These are phyloP conservation scores for Telfairia occidentalis DNA, from an alignment of 331 rosid genomes.

Conservation along the genomic window DNA sequence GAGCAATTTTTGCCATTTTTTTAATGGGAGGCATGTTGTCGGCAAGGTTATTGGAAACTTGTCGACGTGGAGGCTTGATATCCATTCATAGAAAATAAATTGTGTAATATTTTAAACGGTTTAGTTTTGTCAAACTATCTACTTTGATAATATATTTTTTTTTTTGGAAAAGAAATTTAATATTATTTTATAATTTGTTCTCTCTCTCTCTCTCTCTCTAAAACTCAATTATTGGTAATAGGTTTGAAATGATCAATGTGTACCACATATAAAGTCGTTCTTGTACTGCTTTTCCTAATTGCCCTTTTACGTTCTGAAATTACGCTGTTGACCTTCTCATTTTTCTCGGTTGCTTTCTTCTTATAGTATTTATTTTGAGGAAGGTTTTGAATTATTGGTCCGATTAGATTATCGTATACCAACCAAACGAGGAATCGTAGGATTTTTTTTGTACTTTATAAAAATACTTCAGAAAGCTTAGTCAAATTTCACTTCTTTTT, in stretches of 20 bases:
- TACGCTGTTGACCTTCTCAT: background rate
- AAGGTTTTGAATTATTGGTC: background rate
- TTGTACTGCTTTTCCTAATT: background rate
- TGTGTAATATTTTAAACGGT: slow-evolving; percentile 13
- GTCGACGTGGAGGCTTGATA: slow-evolving; percentile 60
- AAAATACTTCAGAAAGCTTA: background rate
- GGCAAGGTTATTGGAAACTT: slow-evolving; percentile 42
- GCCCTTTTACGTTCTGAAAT: background rate
- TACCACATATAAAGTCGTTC: background rate
- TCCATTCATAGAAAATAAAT: slow-evolving; percentile 43
- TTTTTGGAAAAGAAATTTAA: slow-evolving; percentile 11
- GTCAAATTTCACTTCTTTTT: background rate
- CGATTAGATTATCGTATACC: background rate
- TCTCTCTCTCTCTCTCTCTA: background rate
- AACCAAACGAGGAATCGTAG: background rate
- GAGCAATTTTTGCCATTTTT: background rate
- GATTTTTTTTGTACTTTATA: background rate
- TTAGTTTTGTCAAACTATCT: slow-evolving; percentile 21
- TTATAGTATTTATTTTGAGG: background rate
- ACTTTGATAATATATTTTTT: slow-evolving; percentile 13
- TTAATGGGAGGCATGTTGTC: slow-evolving; percentile 21
- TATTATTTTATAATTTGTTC: background rate
- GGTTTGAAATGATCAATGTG: background rate
- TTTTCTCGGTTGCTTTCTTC: background rate
- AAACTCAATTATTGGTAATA: slow-evolving; percentile 14